A percentile compares a stretch with the other conserved stretches of the same genome.
Conservation (phyloP, 768 basidiomycete genomes). For the Rhizopogon vesiculosus region DNA sequence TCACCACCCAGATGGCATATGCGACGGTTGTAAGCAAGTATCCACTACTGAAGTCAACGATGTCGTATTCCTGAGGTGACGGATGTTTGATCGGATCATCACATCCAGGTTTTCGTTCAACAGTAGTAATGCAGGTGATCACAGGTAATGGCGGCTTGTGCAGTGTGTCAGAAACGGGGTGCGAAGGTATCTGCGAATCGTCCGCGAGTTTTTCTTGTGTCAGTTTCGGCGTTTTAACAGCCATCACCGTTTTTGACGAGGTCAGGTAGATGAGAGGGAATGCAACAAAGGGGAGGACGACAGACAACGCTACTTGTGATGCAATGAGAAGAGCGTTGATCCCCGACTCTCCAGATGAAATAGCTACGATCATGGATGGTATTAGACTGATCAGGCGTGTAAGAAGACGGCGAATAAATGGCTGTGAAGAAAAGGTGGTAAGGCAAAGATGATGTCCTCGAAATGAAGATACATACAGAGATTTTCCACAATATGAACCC, state of each 20-base stretch:
- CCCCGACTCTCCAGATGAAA: conserved; percentile 37
- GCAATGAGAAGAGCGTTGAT: conserved; percentile 44
- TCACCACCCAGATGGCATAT: conserved; percentile 42
- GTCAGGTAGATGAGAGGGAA: conserved; percentile 37
- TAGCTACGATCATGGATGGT: conserved; percentile 38
- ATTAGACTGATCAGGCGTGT: conserved; percentile 43
- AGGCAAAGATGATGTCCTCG: background rate
- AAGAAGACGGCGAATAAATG: conserved; percentile 34
- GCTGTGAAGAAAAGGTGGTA: conserved; percentile 9
- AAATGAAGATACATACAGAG: conserved; percentile 18
- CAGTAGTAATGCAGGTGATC: background rate
- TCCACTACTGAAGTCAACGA: conserved; percentile 38
- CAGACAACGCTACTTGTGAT: conserved; percentile 41
- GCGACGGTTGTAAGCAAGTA: conserved; percentile 33
- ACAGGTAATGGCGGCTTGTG: background rate
- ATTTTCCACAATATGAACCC: conserved; percentile 47
- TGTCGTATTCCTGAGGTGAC: conserved; percentile 9
- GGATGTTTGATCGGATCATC: conserved; percentile 1
- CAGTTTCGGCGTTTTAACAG: conserved; percentile 6
- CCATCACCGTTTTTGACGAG: conserved; percentile 29
- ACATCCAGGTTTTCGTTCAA: background rate
- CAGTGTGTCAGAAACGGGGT: conserved; percentile 11
- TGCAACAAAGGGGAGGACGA: conserved; percentile 44
- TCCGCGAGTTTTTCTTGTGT: background rate
- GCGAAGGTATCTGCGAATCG: background rate